Percentiles rank a stretch among this genome's conserved stretches.
phyloP scores from a whole-genome alignment of 2,329 filamentous ascomycete species.

The Penicillium italicum region DNA sequence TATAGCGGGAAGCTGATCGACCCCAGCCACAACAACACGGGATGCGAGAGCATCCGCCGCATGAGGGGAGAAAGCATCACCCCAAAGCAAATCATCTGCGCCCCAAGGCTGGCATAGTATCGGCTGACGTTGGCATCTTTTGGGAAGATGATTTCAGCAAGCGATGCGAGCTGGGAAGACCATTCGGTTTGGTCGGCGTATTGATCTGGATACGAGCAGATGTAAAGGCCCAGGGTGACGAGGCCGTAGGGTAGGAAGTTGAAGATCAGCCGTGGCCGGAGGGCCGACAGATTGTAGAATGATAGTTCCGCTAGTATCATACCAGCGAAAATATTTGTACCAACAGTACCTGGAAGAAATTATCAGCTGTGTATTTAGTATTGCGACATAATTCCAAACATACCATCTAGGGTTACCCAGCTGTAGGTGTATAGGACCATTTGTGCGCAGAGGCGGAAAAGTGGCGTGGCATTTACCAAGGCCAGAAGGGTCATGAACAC shows the following conservation, averaged over 20 bases:
- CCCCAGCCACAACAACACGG: conserved; percentile 59
- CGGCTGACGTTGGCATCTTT: conserved; percentile 49
- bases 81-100: conserved; percentile 49
- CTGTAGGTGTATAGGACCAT: conserved; percentile 49
- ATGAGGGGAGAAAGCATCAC: conserved; percentile 52
- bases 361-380: not conserved
- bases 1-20: conserved; percentile 64
- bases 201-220: conserved; percentile 60
- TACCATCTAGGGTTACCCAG: conserved; percentile 37
- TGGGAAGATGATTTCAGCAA: conserved; percentile 23
- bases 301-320: conserved; percentile 59
- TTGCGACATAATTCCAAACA: not conserved
- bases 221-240: conserved; percentile 52
- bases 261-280: conserved; percentile 40
- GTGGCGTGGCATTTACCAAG: conserved; percentile 49
- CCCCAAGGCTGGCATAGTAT: conserved; percentile 50
- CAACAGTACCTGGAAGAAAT: conserved; percentile 43
- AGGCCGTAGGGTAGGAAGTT: conserved; percentile 49
- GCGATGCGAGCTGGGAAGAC: conserved; percentile 40
- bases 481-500: conserved; percentile 54
- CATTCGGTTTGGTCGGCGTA: conserved; percentile 53
- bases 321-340: conserved; percentile 60
- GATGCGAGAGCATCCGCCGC: conserved; percentile 53
- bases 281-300: conserved; percentile 47
- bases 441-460: conserved; percentile 50